These are phyloP conservation scores for Penicillium parvum DNA, from an alignment of 495 filamentous ascomycete genomes.

Conservation along the genomic window DNA sequence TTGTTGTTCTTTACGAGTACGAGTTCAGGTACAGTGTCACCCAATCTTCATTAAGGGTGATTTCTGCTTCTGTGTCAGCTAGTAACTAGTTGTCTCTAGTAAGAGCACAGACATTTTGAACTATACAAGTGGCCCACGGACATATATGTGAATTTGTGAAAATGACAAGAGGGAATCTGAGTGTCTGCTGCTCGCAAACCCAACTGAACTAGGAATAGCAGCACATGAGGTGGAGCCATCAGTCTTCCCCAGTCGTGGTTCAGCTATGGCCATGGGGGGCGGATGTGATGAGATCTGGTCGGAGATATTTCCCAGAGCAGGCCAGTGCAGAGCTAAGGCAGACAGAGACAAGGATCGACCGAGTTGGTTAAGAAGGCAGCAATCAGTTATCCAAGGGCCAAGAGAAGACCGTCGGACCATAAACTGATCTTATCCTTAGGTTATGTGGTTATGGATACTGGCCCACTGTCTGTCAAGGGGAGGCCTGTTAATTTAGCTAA, in stretches of 20 bases:
- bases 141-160: too few species aligned
- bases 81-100: too few species aligned
- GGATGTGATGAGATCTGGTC: slow-evolving; percentile 8
- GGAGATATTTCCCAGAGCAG: slow-evolving; percentile 13
- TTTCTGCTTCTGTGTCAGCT: too few species aligned
- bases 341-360: slow-evolving; percentile 7
- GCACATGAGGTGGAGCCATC: slow-evolving; percentile 7
- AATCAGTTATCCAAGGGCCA: too few species aligned
- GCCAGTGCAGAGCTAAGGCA: slow-evolving; percentile 3
- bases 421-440: too few species aligned
- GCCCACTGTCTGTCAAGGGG: slow-evolving; percentile 15
- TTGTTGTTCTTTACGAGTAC: too few species aligned
- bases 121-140: too few species aligned
- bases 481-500: slow-evolving; percentile 9
- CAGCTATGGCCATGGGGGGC: slow-evolving; percentile 8
- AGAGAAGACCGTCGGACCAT: too few species aligned
- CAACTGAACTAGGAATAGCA: slow-evolving; percentile 10
- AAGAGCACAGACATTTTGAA: too few species aligned
- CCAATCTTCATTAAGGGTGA: too few species aligned
- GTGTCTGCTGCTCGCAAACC: slow-evolving; percentile 5
- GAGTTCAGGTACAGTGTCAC: too few species aligned
- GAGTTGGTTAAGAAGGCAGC: not conserved
- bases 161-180: too few species aligned
- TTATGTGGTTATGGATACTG: not conserved
- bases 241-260: slow-evolving; percentile 8